Percentiles rank a stretch among this genome's conserved stretches.
Conservation (phyloP, 768 basidiomycete species). For the Rhizopogon vesiculosus region DNA sequence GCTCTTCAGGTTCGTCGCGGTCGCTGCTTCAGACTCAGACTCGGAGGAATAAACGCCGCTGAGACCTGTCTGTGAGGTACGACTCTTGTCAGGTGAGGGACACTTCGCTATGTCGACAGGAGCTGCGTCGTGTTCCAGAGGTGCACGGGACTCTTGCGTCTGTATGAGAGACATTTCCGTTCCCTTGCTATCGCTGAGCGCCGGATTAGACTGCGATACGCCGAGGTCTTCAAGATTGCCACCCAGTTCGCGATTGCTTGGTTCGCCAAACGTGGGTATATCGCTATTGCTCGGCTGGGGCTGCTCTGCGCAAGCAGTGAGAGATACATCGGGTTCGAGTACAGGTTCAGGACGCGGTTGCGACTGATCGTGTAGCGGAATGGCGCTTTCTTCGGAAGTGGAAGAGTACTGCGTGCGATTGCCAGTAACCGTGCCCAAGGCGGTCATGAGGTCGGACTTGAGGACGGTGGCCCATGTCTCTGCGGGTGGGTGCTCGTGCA, state of each 20-base stretch:
- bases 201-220: neutral
- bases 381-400: neutral
- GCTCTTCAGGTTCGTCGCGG: constrained; percentile 16
- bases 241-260: constrained; percentile 29
- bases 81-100: neutral
- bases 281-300: constrained; percentile 10
- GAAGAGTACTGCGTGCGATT: constrained; percentile 24
- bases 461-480: constrained; percentile 40
- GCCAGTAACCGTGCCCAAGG: constrained; percentile 47
- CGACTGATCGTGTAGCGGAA: neutral
- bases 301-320: neutral
- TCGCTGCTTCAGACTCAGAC: constrained; percentile 10
- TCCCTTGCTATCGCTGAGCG: constrained; percentile 2
- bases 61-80: constrained; percentile 8
- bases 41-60: constrained; percentile 23
- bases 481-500: neutral
- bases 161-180: constrained; percentile 2
- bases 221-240: constrained; percentile 5
- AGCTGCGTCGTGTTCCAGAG: constrained; percentile 3
- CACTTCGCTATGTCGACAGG: neutral
- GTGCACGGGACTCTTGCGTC: constrained; percentile 11
- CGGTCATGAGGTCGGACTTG: constrained; percentile 40
- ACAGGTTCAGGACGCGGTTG: constrained; percentile 5
- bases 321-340: neutral
- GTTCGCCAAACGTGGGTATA: constrained; percentile 21